These are phyloP conservation scores for Lachancea fermentati DNA, from an alignment of 805 yeast genomes.

Conservation along the genomic window DNA sequence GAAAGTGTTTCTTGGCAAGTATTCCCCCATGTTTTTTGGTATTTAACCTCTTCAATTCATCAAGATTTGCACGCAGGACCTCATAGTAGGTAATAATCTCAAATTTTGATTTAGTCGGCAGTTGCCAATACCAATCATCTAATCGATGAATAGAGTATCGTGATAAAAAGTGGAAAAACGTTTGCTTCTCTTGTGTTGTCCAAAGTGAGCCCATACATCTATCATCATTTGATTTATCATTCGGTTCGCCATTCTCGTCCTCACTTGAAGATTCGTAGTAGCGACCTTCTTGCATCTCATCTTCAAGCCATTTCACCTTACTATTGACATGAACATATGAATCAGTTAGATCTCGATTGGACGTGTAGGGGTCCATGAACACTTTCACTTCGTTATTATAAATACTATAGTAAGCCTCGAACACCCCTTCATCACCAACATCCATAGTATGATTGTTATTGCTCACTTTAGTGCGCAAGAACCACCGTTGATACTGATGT, in stretches of 20 bases:
- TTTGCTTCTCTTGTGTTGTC: conserved; percentile 26
- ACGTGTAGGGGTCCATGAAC: conserved; percentile 14
- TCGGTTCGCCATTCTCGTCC: conserved; percentile 3
- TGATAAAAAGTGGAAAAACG: conserved; percentile 26
- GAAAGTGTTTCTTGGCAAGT: conserved; percentile 19
- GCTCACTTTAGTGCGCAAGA: neutral
- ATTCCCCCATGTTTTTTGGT: conserved; percentile 18
- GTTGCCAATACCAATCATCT: conserved; percentile 23
- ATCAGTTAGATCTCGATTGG: conserved; percentile 14
- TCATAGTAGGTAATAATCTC: conserved; percentile 27
- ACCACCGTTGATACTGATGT: neutral
- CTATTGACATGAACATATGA: conserved; percentile 18
- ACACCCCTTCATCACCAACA: neutral
- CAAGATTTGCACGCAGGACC: conserved; percentile 19
- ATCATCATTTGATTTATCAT: conserved; percentile 1
- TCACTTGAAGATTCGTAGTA: conserved; percentile 2
- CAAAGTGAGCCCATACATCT: conserved; percentile 22
- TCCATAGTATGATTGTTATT: neutral
- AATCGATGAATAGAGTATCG: conserved; percentile 30
- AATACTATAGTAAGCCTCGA: conserved; percentile 14
- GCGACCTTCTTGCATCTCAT: neutral
- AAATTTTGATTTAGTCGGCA: conserved; percentile 22
- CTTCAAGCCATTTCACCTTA: conserved; percentile 10
- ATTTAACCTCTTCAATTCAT: conserved; percentile 11
- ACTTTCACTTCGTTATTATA: conserved; percentile 20